These are phyloP conservation scores for Fusarium hainanense DNA, from an alignment of 2,329 filamentous ascomycete genomes.

Conservation along the genomic window DNA sequence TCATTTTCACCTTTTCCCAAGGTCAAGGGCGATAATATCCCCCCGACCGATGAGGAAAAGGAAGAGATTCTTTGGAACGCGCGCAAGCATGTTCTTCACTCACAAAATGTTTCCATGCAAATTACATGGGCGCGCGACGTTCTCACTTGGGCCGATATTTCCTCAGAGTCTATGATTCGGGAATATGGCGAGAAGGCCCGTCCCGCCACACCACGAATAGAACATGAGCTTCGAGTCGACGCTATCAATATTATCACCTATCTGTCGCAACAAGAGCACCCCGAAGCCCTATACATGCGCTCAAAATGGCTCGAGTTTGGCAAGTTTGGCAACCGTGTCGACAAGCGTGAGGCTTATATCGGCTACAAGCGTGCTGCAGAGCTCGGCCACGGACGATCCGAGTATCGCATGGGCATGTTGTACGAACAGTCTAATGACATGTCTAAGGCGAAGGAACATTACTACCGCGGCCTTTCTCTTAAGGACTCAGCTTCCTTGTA, in stretches of 20 bases:
- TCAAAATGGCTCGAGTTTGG: constrained; percentile 99
- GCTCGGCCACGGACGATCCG: constrained; percentile 85
- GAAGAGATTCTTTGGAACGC: constrained; percentile 90
- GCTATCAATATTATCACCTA: constrained; percentile 93
- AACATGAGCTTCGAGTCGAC: constrained; percentile 88
- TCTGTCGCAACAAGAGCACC: constrained; percentile 89
- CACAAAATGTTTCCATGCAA: constrained; percentile 95
- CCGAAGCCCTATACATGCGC: constrained; percentile 91
- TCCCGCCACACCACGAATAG: constrained; percentile 83
- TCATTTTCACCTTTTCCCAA: constrained; percentile 94
- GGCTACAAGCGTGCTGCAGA: constrained; percentile 89
- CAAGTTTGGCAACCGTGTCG: constrained; percentile 88
- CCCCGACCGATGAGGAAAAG: constrained; percentile 92
- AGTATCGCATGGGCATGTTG: constrained; percentile 98
- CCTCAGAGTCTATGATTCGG: constrained; percentile 79
- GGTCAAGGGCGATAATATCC: constrained; percentile 86
- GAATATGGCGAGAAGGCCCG: constrained; percentile 66
- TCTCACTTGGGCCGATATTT: constrained; percentile 86
- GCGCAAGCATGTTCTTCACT: constrained; percentile 84
- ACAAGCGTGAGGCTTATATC: constrained; percentile 93
- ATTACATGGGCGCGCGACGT: constrained; percentile 96
- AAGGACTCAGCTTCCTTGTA: constrained; percentile 89
- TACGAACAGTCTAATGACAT: constrained; percentile 96
- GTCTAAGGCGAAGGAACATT: constrained; percentile 90
- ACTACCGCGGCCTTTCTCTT: constrained; percentile 80